These are phyloP conservation scores for Kewa caespitosa DNA, from an alignment of 179 eudicot genomes.

Conservation along the genomic window DNA sequence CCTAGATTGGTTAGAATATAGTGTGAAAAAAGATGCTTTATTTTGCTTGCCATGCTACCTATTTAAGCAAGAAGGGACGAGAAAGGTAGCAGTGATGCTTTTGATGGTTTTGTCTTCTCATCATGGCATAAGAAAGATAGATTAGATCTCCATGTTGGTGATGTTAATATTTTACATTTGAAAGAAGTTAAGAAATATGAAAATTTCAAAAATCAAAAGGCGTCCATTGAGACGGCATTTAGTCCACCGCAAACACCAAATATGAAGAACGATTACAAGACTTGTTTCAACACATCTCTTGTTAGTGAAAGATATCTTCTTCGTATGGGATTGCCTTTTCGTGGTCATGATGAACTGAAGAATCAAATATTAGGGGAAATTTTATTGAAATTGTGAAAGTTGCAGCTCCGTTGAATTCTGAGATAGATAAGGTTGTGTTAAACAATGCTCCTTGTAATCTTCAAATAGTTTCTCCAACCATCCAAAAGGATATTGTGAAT, in stretches of 20 bases:
- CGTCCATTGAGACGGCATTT: neutral
- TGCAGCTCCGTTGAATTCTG: neutral
- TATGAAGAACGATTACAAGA: neutral
- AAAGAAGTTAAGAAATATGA: neutral
- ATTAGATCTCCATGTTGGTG: no score
- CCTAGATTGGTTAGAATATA: constrained; percentile 10
- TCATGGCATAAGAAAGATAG: constrained; percentile 5
- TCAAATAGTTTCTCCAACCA: neutral
- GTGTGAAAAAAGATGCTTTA: neutral
- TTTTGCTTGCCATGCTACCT: constrained; percentile 9
- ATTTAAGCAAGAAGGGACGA: neutral
- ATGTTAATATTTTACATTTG: neutral
- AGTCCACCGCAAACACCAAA: neutral
- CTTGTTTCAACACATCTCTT: neutral
- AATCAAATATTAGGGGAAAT: constrained; percentile 2
- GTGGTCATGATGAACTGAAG: constrained; percentile 4
- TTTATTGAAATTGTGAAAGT: constrained; percentile 12
- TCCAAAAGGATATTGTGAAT: constrained; percentile 19
- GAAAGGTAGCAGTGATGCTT: constrained; percentile 2
- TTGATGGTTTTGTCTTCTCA: neutral
- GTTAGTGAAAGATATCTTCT: neutral
- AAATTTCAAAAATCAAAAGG: neutral
- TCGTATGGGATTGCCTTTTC: neutral
- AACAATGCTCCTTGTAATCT: constrained; percentile 1
- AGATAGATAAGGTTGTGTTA: neutral